A percentile compares a stretch with the other conserved stretches of the same genome.
Evolutionary conservation across 805 yeast genomes (phyloP).

Genomic region (Ogataea saltuana): DNA sequence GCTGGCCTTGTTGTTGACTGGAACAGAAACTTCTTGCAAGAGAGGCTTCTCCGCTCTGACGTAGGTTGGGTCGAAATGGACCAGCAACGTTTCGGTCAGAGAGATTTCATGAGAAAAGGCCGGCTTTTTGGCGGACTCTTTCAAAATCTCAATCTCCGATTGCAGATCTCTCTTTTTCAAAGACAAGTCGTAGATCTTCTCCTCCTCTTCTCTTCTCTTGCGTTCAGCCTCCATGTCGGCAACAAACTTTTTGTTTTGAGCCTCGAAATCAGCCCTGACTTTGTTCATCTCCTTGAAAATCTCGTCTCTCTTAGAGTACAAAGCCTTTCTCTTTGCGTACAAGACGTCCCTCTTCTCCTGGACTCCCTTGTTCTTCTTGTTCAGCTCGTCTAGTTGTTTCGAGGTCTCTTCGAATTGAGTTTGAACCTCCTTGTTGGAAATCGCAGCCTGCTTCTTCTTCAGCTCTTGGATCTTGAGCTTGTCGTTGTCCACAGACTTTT

Average conservation of each 20-base stretch:
- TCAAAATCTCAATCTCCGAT: conserved; percentile 66
- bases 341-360: conserved; percentile 66
- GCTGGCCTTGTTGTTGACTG: conserved; percentile 20
- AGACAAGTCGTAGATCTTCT: conserved; percentile 52
- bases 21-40: conserved; percentile 16
- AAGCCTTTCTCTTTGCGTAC: conserved; percentile 63
- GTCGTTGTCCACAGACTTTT: conserved; percentile 76
- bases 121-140: conserved; percentile 71
- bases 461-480: conserved; percentile 72
- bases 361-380: conserved; percentile 56
- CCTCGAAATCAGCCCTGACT: conserved; percentile 73
- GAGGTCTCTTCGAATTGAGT: conserved; percentile 67
- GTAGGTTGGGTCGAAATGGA: conserved; percentile 75
- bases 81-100: conserved; percentile 69
- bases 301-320: conserved; percentile 67
- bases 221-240: conserved; percentile 67
- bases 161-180: conserved; percentile 50
- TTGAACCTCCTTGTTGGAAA: conserved; percentile 65
- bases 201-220: conserved; percentile 67
- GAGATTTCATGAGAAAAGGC: conserved; percentile 82
- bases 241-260: conserved; percentile 70
- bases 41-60: conserved; percentile 50
- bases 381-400: conserved; percentile 67
- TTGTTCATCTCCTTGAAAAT: conserved; percentile 66
- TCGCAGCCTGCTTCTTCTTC: conserved; percentile 61